These are phyloP conservation scores for Solanum verrucosum DNA, from an alignment of 257 asterid species.

Conservation along the genomic window DNA sequence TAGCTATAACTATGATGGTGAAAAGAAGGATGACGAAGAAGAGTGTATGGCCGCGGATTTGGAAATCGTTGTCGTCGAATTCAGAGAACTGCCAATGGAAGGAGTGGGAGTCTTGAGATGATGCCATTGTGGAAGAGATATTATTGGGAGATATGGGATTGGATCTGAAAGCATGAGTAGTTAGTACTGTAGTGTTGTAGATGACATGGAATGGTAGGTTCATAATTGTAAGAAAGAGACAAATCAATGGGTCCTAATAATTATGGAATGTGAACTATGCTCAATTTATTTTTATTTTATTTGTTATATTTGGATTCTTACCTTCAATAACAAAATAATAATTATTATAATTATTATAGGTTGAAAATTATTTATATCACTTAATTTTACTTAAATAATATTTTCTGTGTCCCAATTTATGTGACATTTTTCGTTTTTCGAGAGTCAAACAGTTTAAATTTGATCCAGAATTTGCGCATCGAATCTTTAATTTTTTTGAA, in stretches of 20 bases:
- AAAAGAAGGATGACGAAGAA: constrained; percentile 53
- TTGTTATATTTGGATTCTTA: no score
- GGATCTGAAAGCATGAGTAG: background rate
- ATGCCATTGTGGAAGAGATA: background rate
- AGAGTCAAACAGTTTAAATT: no score
- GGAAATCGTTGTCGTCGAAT: constrained; percentile 62
- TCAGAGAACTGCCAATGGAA: constrained; percentile 77
- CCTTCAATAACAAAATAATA: no score
- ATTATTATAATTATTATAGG: no score
- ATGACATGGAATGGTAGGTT: background rate
- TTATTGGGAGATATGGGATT: background rate
- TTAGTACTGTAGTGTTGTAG: background rate
- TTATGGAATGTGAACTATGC: background rate
- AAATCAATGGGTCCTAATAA: background rate
- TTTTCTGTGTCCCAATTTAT: no score
- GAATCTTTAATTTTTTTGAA: no score
- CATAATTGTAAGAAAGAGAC: background rate
- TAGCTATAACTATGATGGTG: constrained; percentile 30
- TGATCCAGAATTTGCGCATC: no score
- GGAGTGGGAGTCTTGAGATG: constrained; percentile 16
- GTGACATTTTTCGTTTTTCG: no score
- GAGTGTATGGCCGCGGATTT: constrained; percentile 63
- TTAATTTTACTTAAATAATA: no score
- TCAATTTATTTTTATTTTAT: no score
- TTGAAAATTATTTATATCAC: no score